Base-by-base conservation (phyloP, 805 yeast species). In the Kodamaea laetipori region DNA sequence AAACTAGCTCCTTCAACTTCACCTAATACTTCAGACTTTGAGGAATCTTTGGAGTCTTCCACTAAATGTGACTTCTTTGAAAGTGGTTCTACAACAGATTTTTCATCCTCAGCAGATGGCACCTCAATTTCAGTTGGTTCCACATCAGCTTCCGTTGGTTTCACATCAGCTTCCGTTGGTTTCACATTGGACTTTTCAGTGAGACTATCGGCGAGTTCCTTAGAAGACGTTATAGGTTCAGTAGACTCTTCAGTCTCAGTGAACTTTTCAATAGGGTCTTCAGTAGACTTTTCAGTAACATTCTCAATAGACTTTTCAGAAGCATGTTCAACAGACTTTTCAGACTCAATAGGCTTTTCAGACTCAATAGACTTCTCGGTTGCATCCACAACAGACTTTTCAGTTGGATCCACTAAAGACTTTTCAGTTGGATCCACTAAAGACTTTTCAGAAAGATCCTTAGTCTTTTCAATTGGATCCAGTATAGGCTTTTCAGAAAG, bases 111-210 rank as follows among this genome's bases (percentile, higher is more conserved):
- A n/a, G n/a, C n/a, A n/a, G n/a, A n/a, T n/a, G n/a, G n/a, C n/a
- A n/a, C n/a, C n/a, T n/a, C n/a, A n/a, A n/a, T n/a, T n/a, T n/a
- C n/a, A n/a, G n/a, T n/a, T n/a, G n/a, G n/a, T n/a, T n/a, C 39
- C 4, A 23, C 28, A 16, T 25, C 25, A 23, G 25, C 6, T 23
- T 9, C 44, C 27, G 23, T 32, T 24, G 41, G 4, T 30, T 34
- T 35, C 24, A 37, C 47, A 16, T 19, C 36, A 11, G 35, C 31
- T 27, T 5, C 15, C 7, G 15, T 3, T 3, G 11, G 32, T 5
- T 37, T 32, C 33, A 24, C 16, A 24, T 11, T n/a, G n/a, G 26
- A 10, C 38, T 23, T 24, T 17, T 23, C 38, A 13, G 38, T 35
- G 27, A 4, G 4, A 32, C n/a, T 37, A 11, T 17, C 43, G 23